Evolutionary conservation across 2,329 filamentous ascomycete species (phyloP).

Genomic region (Macroventuria anomochaeta): DNA sequence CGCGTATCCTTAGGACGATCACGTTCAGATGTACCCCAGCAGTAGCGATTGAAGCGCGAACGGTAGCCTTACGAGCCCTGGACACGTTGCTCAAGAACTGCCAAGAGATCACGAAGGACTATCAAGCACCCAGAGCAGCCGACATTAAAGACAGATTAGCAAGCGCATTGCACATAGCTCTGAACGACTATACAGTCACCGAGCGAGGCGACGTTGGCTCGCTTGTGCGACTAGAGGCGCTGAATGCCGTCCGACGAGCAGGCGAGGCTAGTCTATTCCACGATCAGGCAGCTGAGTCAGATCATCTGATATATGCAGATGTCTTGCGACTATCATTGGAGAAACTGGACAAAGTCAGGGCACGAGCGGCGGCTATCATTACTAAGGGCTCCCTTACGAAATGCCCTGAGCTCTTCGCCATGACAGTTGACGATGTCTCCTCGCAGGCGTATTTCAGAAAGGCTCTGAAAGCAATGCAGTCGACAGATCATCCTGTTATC

Average conservation of each 20-base stretch:
- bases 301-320: constrained; percentile 42
- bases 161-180: constrained; percentile 50
- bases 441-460: constrained; percentile 65
- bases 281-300: constrained; percentile 15
- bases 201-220: constrained; percentile 90
- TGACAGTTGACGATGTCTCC: constrained; percentile 54
- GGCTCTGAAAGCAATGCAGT: constrained; percentile 52
- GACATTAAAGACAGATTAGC: constrained; percentile 33
- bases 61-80: constrained; percentile 51
- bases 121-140: constrained; percentile 9
- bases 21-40: constrained; percentile 45
- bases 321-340: constrained; percentile 78
- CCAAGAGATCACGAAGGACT: not conserved
- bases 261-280: constrained; percentile 35
- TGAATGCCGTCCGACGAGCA: constrained; percentile 66
- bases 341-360: constrained; percentile 85
- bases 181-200: constrained; percentile 92
- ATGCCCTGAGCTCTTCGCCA: constrained; percentile 14
- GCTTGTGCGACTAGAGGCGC: constrained; percentile 78
- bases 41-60: constrained; percentile 54
- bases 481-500: constrained; percentile 14
- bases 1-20: constrained; percentile 44
- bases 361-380: constrained; percentile 37
- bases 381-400: constrained; percentile 7
- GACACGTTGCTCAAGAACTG: constrained; percentile 40